Evolutionary conservation across 139 green algal species (phyloP), one percentile per base, ranked within the genome.

Genomic region (Yamagishiella unicocca): DNA sequence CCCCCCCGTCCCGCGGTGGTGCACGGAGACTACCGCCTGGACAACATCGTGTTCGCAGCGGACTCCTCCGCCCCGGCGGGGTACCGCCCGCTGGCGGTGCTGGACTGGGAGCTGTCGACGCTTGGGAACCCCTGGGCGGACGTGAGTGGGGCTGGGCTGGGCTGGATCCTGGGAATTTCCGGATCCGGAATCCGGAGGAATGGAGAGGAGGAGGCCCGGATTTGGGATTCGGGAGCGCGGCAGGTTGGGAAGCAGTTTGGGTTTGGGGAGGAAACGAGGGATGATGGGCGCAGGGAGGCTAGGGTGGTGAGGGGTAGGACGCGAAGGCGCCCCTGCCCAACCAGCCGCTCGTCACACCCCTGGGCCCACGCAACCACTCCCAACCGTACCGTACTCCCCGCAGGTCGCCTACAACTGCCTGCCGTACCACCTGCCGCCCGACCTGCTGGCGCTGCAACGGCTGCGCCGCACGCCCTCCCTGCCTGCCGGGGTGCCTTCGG

Each of bases 21-120:
- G 38, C 97, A 99, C 90, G 98, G 98, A 0, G 97, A 99, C 88
- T 99, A 94, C 92, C 92, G 97, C n/a, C 62, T 85, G 40, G 79
- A 85, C 43, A 85, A 85, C 79, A 62, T 85, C n/a, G 79, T 85
- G n/a, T 85, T 76, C 54, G 25, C 7, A 31, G 37, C 45, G 31
- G 35, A 42, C 37, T 38, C 22, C 4, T 37, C 31, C 27, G 53
- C 38, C 31, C 0, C 46, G 12, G n/a, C n/a, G 25, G 24, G 35
- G 25, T 54, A 54, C 40, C 53, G 35, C 2, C 77, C 79, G 29
- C 27, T 85, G 21, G 97, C 96, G 4, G 93, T 99, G 38, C 91
- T 99, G 33, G 98, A 99, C 89, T 99, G 98, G 98, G 98, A 99
- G 96, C 94, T 99, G 12, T 96, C 93, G 70, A 99, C 98, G 0